Evolutionary conservation across 305 asterid genomes (phyloP), one percentile per base, ranked within the genome.

Genomic region (Ilex paraguariensis): DNA sequence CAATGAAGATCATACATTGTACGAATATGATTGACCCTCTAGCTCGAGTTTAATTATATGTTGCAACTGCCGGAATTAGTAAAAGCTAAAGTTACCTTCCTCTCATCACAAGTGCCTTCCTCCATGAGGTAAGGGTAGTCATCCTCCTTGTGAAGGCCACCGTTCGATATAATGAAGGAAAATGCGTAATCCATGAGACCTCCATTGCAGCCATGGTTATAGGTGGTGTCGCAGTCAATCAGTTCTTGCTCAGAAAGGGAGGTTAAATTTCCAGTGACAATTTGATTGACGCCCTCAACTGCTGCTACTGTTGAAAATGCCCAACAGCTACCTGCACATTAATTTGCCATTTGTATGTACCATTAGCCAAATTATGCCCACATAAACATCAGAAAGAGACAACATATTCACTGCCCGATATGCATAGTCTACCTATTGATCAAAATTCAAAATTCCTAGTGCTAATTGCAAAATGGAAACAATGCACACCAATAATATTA

Each of bases 61-160:
- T 36, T 36, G 42, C 42, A 36, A 5, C 9, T 36, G 42, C 1
- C 28, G 28, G 28, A 21, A 21, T 21, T 21, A 21, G 2, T 21
- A 21, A 21, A 21, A 21, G 28, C 28, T 21, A 21, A 21, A 36
- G 0, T 36, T 77, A 87, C 97, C 87, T 76, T 86, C 66, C 73
- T 83, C 72, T 86, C 74, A 69, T 85, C 88, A 66, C 95, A 91
- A 31, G 95, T 83, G 73, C 95, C 98, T 78, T 91, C 96, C 62
- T 84, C 84, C 96, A 88, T 86, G 8, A 79, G 73, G 85, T 91
- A 91, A 33, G 98, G 98, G 64, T 91, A 91, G 74, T 88, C 98
- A 8, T 88, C 95, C 63, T 88, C 96, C 73, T 68, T 86, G 15
- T 75, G 98, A 74, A 91, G 92, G 16, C 98, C 98, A 14, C 91